Evolutionary conservation across 1,139 yeast species (phyloP).

Genomic region (Yamadazyma friedrichii): DNA sequence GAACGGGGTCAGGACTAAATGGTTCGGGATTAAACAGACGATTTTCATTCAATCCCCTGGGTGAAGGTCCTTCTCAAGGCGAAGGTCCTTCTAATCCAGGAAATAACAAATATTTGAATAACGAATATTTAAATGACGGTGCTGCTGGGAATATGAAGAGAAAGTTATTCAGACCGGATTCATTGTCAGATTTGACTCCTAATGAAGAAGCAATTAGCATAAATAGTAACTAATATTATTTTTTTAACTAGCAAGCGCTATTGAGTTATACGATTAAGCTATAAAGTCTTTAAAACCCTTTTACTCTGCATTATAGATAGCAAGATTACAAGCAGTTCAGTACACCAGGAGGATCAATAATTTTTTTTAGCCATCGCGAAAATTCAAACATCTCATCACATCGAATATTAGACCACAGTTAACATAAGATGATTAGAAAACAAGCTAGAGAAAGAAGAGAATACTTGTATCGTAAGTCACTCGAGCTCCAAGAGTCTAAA

Average conservation of each 20-base stretch:
- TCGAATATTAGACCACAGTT: constrained; percentile 3
- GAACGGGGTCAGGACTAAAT: not conserved
- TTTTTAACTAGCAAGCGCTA: no score
- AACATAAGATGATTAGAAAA: constrained; percentile 59
- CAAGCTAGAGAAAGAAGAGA: constrained; percentile 96
- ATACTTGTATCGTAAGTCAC: constrained; percentile 82
- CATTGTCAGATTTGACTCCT: constrained; percentile 1
- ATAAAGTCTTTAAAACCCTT: no score
- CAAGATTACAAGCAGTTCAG: no score
- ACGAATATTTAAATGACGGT: no score
- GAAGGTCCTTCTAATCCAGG: no score
- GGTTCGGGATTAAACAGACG: not conserved
- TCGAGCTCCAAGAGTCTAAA: constrained; percentile 86
- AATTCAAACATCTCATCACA: constrained; percentile 9
- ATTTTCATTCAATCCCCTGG: not conserved
- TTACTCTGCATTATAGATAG: no score
- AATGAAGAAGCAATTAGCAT: constrained; percentile 2
- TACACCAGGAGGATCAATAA: no score
- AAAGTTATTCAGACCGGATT: not conserved
- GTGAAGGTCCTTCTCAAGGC: not conserved
- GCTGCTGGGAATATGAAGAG: not conserved
- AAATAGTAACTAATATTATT: not conserved
- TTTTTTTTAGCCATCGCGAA: not conserved
- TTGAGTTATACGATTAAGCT: no score
- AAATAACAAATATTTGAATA: no score